Evolutionary conservation across 2,329 filamentous ascomycete genomes (phyloP), one percentile per base, ranked within the genome.

Genomic region (Epichloe baconii): DNA sequence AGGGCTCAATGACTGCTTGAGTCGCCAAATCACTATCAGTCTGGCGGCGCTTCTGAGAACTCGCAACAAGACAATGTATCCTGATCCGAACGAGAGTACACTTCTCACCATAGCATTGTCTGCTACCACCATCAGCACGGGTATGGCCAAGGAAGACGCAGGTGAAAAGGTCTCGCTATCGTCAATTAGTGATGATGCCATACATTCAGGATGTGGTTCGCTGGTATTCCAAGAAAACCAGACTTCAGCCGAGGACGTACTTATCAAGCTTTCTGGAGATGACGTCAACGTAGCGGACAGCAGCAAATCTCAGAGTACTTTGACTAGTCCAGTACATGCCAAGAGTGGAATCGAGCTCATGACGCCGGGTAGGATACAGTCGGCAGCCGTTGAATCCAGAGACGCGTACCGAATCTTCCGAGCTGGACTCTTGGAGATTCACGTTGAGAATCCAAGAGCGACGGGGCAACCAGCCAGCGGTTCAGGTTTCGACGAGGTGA

Each of bases 31-130:
- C 10, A 41, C 19, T 41, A 6, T n/a, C 5, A 38, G 38, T 17
- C 44, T 44, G 17, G 31, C 36, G 5, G 10, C 44, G 35, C 14
- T 42, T 10, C 21, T 46, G 34, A 17, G 44, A n/a, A 11, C 11
- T 26, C 12, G 44, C 21, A 11, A 21, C 7, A 40, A 50, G 36
- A 42, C 41, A 17, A 19, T 12, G 15, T 50, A 46, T 47, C 42
- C 42, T 6, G 31, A 50, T 35, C 49, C 49, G 10, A 40, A 42
- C 14, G 50, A 52, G 35, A 48, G 50, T 19, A 44, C 45, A 8
- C 23, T 51, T n/a, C 36, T 47, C 21, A 51, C 49, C 10, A 5
- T 51, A 15, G 11, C 40, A 21, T 47, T 5, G 44, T 37, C 34
- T 21, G 44, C 44, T 12, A 36, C 44, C 31, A 47, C 44, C n/a